Conservation (phyloP, 352 stramenopile genomes). For the Globisporangium paroecandrum region DNA sequence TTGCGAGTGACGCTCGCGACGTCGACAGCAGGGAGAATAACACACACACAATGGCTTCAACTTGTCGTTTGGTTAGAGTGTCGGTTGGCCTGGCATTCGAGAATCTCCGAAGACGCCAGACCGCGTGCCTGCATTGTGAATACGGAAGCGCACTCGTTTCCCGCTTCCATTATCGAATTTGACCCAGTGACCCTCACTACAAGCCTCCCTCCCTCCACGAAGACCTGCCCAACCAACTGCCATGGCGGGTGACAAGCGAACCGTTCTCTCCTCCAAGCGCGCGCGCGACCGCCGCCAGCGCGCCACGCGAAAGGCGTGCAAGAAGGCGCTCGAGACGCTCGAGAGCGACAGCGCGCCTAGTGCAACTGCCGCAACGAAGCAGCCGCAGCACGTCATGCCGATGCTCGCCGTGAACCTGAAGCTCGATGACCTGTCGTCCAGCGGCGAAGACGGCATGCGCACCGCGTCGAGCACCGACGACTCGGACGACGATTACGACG, state of each 20-base stretch:
- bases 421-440: constrained; percentile 10
- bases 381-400: constrained; percentile 1
- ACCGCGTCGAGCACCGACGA: constrained; percentile 5
- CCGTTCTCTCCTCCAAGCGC: constrained; percentile 62
- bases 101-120: constrained; percentile 6
- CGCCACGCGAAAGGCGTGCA: constrained; percentile 31
- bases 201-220: neutral
- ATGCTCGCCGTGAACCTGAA: constrained; percentile 15
- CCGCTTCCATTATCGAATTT: constrained; percentile 8
- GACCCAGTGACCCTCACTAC: neutral
- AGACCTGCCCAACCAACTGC: neutral
- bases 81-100: neutral
- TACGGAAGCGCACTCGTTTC: neutral
- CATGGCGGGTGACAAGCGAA: constrained; percentile 66
- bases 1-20: constrained; percentile 5
- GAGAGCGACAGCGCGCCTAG: constrained; percentile 20
- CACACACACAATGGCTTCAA: constrained; percentile 4
- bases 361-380: neutral
- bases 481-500: constrained; percentile 3
- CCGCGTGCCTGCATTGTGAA: too few relatives aligned
- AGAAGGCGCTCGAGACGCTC: constrained; percentile 20
- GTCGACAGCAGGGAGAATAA: constrained; percentile 2
- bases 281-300: constrained; percentile 58
- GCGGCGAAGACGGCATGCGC: neutral
- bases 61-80: neutral